Evolutionary conservation across 83 land plant species (phyloP).

Genomic region (Diphasiastrum complanatum): DNA sequence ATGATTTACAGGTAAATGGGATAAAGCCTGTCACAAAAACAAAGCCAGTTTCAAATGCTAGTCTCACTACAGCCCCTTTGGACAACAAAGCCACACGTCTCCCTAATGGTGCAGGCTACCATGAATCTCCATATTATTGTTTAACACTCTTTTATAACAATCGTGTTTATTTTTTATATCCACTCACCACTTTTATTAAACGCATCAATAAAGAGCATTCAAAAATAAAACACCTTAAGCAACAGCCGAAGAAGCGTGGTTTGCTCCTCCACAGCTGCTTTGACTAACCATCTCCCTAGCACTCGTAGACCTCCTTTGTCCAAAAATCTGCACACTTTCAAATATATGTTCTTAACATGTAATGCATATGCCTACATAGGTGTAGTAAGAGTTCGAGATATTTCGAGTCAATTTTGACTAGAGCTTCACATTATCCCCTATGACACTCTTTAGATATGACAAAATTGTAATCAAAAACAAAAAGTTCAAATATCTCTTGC

Average conservation of each 20-base stretch:
- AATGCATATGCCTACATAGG: neutral
- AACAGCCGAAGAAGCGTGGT: slow-evolving; percentile 56
- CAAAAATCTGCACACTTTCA: slow-evolving; percentile 48
- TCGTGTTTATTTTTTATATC: no score
- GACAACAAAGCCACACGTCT: no score
- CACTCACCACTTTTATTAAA: no score
- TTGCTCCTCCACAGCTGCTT: slow-evolving; percentile 77
- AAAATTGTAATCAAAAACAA: neutral
- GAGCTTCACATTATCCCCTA: neutral
- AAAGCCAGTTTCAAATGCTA: slow-evolving; percentile 6
- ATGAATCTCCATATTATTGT: no score
- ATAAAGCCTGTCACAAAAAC: slow-evolving; percentile 44
- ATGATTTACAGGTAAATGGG: slow-evolving; percentile 56
- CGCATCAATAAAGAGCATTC: neutral
- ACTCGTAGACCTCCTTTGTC: slow-evolving; percentile 71
- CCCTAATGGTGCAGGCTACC: no score
- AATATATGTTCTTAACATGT: neutral
- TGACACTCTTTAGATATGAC: neutral
- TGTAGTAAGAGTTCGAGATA: no score
- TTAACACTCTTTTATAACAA: no score
- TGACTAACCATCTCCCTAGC: slow-evolving; percentile 60
- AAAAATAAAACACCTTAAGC: slow-evolving; percentile 45
- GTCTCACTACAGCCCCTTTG: neutral
- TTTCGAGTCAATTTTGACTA: no score
- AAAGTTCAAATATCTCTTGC: neutral